These are phyloP conservation scores for Geranium incanum DNA, from an alignment of 441 rosid species.

Conservation along the genomic window DNA sequence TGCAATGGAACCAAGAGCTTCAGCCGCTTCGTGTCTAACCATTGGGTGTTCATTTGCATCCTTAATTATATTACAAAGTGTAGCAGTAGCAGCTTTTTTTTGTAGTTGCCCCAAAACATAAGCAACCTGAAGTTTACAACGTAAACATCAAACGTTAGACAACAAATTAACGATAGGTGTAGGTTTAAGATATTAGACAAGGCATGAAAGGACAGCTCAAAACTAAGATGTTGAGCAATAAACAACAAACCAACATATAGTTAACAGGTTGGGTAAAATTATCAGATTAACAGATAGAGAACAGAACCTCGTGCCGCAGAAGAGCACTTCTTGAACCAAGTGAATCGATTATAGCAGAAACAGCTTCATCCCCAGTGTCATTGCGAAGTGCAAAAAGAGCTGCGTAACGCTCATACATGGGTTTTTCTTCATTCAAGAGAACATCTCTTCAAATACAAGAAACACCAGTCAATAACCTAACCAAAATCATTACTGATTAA, in stretches of 20 bases:
- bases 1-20: slow-evolving; percentile 94
- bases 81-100: slow-evolving; percentile 67
- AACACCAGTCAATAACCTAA: slow-evolving; percentile 26
- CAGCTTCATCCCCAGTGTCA: slow-evolving; percentile 72
- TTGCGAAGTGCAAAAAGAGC: slow-evolving; percentile 85
- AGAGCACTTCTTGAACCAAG: slow-evolving; percentile 67
- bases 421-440: slow-evolving; percentile 69
- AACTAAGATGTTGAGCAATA: neutral
- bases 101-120: slow-evolving; percentile 92
- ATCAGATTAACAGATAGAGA: slow-evolving; percentile 12
- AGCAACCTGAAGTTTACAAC: slow-evolving; percentile 51
- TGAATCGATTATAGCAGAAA: slow-evolving; percentile 69
- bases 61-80: slow-evolving; percentile 56
- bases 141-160: slow-evolving; percentile 10
- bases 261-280: neutral
- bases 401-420: slow-evolving; percentile 86
- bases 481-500: neutral
- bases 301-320: slow-evolving; percentile 74
- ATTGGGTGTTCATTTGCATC: slow-evolving; percentile 73
- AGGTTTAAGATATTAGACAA: neutral
- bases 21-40: slow-evolving; percentile 97
- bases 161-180: neutral
- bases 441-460: slow-evolving; percentile 39
- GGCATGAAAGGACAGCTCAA: neutral
- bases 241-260: neutral